A percentile compares a stretch with the other conserved stretches of the same genome.
These are phyloP conservation scores for Cladophialophora carrionii DNA, from an alignment of 2,329 filamentous ascomycete species.

Conservation along the genomic window DNA sequence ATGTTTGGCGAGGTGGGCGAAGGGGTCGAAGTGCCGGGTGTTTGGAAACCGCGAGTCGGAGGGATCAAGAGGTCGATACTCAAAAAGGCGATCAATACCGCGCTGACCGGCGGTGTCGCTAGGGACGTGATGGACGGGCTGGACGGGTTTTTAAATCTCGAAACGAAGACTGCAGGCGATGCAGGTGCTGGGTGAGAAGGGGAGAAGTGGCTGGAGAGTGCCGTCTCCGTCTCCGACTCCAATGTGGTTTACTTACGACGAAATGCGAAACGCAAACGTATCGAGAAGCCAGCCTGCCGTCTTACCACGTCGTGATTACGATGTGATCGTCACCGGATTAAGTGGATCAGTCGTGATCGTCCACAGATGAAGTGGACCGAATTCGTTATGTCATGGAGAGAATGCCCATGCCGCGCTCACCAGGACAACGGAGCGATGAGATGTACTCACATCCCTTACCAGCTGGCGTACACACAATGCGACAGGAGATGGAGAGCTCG, in stretches of 20 bases:
- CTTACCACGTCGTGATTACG: no score
- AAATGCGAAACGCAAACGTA: not conserved
- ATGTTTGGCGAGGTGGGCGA: conserved; percentile 52
- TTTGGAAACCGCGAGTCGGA: conserved; percentile 84
- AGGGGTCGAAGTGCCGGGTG: conserved; percentile 64
- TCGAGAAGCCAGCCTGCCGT: no score
- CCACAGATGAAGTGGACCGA: no score
- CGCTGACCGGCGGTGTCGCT: conserved; percentile 76
- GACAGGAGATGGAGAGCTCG: no score
- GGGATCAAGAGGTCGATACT: conserved; percentile 77
- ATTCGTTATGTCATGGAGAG: no score
- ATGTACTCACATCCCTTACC: no score
- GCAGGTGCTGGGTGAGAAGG: not conserved
- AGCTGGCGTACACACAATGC: no score
- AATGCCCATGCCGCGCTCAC: no score
- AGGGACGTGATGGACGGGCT: conserved; percentile 84
- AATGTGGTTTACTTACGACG: not conserved
- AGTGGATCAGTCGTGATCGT: no score
- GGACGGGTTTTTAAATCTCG: conserved; percentile 60
- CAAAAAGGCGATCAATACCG: conserved; percentile 73
- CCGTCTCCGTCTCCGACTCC: not conserved
- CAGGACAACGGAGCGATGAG: no score
- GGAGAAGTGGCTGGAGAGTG: not conserved
- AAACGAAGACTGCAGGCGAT: not conserved
- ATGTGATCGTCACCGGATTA: no score